Evolutionary conservation across 2,329 filamentous ascomycete genomes (phyloP).

Genomic region (Tetracladium maxilliforme): DNA sequence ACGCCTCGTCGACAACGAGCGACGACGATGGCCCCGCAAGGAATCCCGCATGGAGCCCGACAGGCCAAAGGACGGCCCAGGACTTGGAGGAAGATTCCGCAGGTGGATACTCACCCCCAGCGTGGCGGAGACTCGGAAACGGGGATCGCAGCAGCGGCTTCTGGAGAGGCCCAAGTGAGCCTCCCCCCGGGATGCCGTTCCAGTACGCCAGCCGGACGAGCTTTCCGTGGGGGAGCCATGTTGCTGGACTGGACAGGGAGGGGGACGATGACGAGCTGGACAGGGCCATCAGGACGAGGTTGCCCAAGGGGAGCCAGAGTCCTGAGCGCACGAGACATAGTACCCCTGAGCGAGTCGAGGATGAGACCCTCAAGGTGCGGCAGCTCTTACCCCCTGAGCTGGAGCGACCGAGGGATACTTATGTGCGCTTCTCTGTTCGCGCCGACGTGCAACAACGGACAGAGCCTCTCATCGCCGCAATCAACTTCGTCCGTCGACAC

Average conservation of each 20-base stretch:
- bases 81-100: constrained; percentile 25
- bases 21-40: constrained; percentile 6
- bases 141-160: constrained; percentile 26
- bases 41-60: constrained; percentile 30
- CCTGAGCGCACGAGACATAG: constrained; percentile 17
- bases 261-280: constrained; percentile 14
- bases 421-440: constrained; percentile 76
- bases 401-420: constrained; percentile 24
- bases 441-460: constrained; percentile 80
- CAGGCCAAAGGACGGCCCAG: constrained; percentile 8
- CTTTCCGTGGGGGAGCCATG: constrained; percentile 41
- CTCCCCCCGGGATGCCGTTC: constrained; percentile 32
- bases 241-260: constrained; percentile 39
- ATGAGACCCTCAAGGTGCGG: constrained; percentile 5
- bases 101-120: constrained; percentile 50
- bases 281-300: constrained; percentile 17
- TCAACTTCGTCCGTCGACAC: constrained; percentile 46
- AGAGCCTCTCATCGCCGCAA: constrained; percentile 64
- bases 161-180: too few relatives aligned
- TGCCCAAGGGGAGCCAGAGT: constrained; percentile 25
- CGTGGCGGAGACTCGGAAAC: constrained; percentile 33
- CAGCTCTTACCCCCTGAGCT: constrained; percentile 6
- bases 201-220: constrained; percentile 30
- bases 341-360: constrained; percentile 7
- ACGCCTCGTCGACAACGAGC: constrained; percentile 1